Percentiles rank a stretch among this genome's conserved stretches.
Conservation (phyloP, 148 eudicot genomes). For the Cornus florida region DNA sequence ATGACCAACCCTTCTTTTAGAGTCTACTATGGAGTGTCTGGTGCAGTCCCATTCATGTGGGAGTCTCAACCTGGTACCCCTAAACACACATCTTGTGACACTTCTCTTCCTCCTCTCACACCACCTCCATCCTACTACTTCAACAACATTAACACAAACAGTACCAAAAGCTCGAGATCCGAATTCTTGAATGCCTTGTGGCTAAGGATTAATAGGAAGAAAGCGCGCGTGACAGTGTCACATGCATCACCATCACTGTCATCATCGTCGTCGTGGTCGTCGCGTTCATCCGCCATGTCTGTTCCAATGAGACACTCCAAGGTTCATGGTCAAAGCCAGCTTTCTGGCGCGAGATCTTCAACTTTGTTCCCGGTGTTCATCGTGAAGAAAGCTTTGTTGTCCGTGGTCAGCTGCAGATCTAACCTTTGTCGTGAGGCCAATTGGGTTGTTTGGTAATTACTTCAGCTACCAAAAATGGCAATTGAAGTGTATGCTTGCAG, state of each 20-base stretch:
- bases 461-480: slow-evolving; percentile 16
- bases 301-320: neutral
- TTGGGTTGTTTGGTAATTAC: neutral
- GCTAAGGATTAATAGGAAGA: slow-evolving; percentile 20
- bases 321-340: too few species aligned
- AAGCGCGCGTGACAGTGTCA: neutral
- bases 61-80: slow-evolving; percentile 90
- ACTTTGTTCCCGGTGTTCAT: neutral
- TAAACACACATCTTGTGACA: slow-evolving; percentile 42
- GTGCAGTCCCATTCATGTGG: slow-evolving; percentile 74
- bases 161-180: slow-evolving; percentile 11
- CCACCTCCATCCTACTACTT: slow-evolving; percentile 51
- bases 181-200: slow-evolving; percentile 26
- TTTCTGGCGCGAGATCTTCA: neutral
- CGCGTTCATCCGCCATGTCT: neutral
- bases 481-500: neutral
- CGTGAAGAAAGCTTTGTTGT: neutral
- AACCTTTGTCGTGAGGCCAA: too few species aligned
- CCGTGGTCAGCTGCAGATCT: neutral
- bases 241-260: slow-evolving; percentile 21
- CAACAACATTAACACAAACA: slow-evolving; percentile 9
- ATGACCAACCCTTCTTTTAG: slow-evolving; percentile 51
- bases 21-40: slow-evolving; percentile 54
- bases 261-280: neutral
- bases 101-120: slow-evolving; percentile 42